Base-by-base conservation (phyloP, 306 rosid species). In the Fagus crenata region DNA sequence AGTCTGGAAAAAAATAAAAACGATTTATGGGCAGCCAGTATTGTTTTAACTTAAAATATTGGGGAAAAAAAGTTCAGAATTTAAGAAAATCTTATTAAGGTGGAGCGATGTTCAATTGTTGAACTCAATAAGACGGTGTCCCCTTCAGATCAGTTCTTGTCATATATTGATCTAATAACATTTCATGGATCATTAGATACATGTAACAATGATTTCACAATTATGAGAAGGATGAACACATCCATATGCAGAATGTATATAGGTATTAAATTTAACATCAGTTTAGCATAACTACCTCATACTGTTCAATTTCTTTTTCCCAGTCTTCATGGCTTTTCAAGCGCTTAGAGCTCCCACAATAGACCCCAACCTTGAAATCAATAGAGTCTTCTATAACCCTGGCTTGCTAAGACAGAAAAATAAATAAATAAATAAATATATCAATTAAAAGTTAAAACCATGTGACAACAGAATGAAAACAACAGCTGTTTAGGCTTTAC, bases 291-390 rank as follows among this genome's bases (percentile, higher is more conserved):
- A 41, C 78, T 76, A 95, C 98, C 98, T 95, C 98, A 71, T 85
- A 72, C 65, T 92, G 87, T 63, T 64, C 90, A 46, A 92, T 83
- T 77, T 92, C 93, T 80, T 82, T 77, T 64, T 81, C 90, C 98
- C 98, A 90, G 39, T 89, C 90, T 65, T 61, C 82, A 71, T 74
- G 96, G 33, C 54, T 71, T 83, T 85, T 88, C 83, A 87, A 75
- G 78, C 85, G 85, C 85, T 81, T 95, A 67, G 88, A 73, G 82
- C 80, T 84, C 78, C 98, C 97, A 63, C 92, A 60, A 83, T 81
- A 88, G 73, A 80, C 73, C 81, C 87, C 89, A 82, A 90, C 93
- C 84, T 88, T 86, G 88, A 92, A 88, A 85, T 89, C 92, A 76
- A 87, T 77, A 36, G 97, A 89, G 6, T 90, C 89, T 75, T 82